Evolutionary conservation across 2,329 filamentous ascomycete species (phyloP), one percentile per base, ranked within the genome.

Genomic region (Juglanconis oblonga): DNA sequence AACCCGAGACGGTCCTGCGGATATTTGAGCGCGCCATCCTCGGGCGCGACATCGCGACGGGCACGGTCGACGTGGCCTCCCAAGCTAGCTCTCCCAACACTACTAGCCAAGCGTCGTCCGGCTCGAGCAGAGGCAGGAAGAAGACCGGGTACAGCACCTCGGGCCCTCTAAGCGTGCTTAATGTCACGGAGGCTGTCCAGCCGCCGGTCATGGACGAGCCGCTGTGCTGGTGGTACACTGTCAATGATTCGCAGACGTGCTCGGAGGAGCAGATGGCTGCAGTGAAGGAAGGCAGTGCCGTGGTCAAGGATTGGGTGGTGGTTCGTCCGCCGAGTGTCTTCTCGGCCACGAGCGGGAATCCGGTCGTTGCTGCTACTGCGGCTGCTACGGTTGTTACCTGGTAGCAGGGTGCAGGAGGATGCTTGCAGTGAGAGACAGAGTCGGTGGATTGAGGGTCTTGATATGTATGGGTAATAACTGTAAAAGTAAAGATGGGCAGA

Each of bases 21-120:
- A 79, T 85, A 57, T 82, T 84, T 67, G 71, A 78, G 40, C 78
- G 82, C 10, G 72, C 76, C 1, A 71, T 83, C 58, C 75, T 75
- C 56, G 74, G 77, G 49, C 69, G 67, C 42, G 82, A 85, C 61
- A 70, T 87, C 52, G 80, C 81, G 1, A 86, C 83, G 3, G 84
- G 85, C 0, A 76, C 75, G 45, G 67, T 77, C 1, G 71, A 72
- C 6, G 79, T 74, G 1, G 68, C 62, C 0, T 52, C 64, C 1
- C 68, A 62, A 0, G 55, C 65, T 5, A 70, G 73, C 59, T 24
- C 13, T 10, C 38, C n/a, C 32, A 52, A 52, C 4, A 17, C 33
- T 8, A 42, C 29, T 5, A 36, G 24, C 14, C 29, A 24, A 24
- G 24, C 24, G 24, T 24, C 24, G 24, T 24, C 24, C 29, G 11